Evolutionary conservation across 2,329 filamentous ascomycete genomes (phyloP), one percentile per base, ranked within the genome.

Genomic region (Verticillium dahliae): DNA sequence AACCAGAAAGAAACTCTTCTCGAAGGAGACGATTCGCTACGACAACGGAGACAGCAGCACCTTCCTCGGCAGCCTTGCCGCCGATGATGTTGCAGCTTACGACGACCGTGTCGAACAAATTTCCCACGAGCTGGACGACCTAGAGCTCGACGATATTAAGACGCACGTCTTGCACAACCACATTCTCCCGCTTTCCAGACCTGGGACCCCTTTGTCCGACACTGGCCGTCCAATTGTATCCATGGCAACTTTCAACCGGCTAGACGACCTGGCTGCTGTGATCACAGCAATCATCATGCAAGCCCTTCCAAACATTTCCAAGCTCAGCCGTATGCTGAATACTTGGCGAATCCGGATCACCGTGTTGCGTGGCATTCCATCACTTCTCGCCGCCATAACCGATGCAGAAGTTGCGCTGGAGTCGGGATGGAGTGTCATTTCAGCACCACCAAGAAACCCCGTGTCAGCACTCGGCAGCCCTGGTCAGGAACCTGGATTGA

Each of bases 241-340:
- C 68, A 77, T 70, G 72, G 75, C 77, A 35, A 77, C 79, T 52
- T 90, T 90, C 73, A 85, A 84, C 65, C 87, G 84, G 63, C 85
- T 98, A 80, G 92, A 95, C 68, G 95, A 98, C 73, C 86, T 97
- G 69, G 93, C 92, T 9, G 91, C 94, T 31, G 83, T 98, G 56
- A 85, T 98, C 61, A 97, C 95, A 1, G 91, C 93, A 34, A 96
- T 94, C 38, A 90, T 97, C 18, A 77, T 99, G n/a, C 91, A 95
- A 70, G 87, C 92, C 3, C 81, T 99, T 22, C 95, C 95, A 1
- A 88, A 90, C 62, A 77, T 97, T 52, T 89, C 91, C 10, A 87
- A 84, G 60, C 76, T 99, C 27, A 87, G 86, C 60, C 82, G 84
- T 9, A 75, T 96, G n/a, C 79, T 98, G 58, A 85, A 87, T 61